Evolutionary conservation across 208 protist genomes (phyloP), one percentile per base, ranked within the genome.

Genomic region (Acanthamoeba sp.): DNA sequence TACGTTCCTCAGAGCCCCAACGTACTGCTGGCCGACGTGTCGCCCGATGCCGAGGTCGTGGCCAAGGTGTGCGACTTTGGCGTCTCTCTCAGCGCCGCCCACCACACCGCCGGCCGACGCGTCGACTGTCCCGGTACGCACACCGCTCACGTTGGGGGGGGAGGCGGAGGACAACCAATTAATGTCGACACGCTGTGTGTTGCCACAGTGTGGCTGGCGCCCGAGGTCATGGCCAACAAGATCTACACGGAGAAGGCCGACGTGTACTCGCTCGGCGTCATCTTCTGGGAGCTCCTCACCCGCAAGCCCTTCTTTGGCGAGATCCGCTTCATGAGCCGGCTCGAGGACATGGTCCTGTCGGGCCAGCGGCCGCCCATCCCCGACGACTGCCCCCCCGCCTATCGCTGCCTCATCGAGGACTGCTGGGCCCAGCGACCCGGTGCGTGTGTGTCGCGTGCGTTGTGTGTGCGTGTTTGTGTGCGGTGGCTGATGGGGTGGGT

Each of bases 1-100:
- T n/a, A n/a, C n/a, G n/a, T n/a, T n/a, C n/a, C n/a, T n/a, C n/a
- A 93, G 89, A 84, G 40, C 32, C 89, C 89, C 64, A 93, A 93
- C 36, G 20, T 94, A 4, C 18, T 62, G 38, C 50, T 93, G 34
- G 64, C 40, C 7, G 88, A 93, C 66, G 5, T 93, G 10, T 93
- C 88, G 40, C 42, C 36, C 4, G 27, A 32, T 2, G 20, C 88
- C 1, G 27, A n/a, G 5, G 66, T 93, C 6, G 88, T 80, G 32
- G 88, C 88, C 36, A 93, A 93, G 64, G 59, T 93, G 38, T 80
- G 20, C 32, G 88, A 93, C 50, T 93, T 93, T 50, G 88, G 88
- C 32, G 64, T 78, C 3, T 93, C 88, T 2, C 87, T 80, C 38
- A 55, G 6, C 62, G 22, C 29, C 16, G 88, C 88, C 3, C 59